These are phyloP conservation scores for Taphrina sp. DNA, from an alignment of 1,139 yeast genomes.

Conservation along the genomic window DNA sequence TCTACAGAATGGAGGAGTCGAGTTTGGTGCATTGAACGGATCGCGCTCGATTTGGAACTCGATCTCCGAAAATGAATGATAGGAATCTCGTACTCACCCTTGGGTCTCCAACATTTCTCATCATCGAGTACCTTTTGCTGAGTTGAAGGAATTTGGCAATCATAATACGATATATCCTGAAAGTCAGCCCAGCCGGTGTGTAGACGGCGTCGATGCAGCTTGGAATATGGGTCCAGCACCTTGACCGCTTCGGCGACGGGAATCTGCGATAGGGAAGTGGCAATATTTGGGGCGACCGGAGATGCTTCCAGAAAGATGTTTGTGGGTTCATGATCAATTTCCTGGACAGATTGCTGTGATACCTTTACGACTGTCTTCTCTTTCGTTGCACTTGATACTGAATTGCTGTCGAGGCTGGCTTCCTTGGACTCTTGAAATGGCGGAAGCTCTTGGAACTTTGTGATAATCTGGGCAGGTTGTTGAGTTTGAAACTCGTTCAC, in stretches of 20 bases:
- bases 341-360: neutral
- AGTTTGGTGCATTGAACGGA: neutral
- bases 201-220: neutral
- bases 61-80: too few relatives aligned
- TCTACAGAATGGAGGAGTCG: neutral
- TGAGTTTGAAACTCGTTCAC: neutral
- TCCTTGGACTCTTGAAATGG: too few relatives aligned
- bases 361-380: too few relatives aligned
- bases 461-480: too few relatives aligned
- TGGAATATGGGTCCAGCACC: too few relatives aligned
- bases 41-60: too few relatives aligned
- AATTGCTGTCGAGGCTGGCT: too few relatives aligned
- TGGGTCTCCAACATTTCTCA: conserved; percentile 26
- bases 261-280: neutral
- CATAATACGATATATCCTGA: conserved; percentile 18
- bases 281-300: neutral
- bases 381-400: neutral
- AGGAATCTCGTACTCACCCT: conserved; percentile 12
- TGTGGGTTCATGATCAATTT: neutral
- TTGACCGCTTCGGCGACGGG: too few relatives aligned
- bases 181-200: conserved; percentile 30
- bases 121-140: conserved; percentile 12
- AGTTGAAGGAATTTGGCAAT: conserved; percentile 6
- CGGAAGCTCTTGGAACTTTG: neutral
- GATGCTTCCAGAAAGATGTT: too few relatives aligned